Evolutionary conservation across 805 yeast species (phyloP).

Genomic region (Suhomyces kilbournensis): DNA sequence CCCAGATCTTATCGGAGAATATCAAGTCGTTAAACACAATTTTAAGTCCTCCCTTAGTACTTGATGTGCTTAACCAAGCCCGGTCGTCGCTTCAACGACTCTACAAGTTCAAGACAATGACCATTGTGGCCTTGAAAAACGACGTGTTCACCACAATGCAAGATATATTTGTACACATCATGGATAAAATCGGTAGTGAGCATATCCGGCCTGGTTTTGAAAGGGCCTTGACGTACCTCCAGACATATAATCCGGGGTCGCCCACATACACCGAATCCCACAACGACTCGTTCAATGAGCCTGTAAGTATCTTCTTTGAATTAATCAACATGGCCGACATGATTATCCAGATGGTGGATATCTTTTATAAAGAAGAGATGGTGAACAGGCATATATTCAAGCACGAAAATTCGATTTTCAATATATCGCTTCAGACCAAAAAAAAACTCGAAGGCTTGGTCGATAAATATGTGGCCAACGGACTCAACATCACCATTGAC

Average conservation of each 20-base stretch:
- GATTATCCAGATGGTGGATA: constrained; percentile 86
- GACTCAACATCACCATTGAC: constrained; percentile 87
- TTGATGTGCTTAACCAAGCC: constrained; percentile 67
- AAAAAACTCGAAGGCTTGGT: constrained; percentile 76
- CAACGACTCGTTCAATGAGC: constrained; percentile 57
- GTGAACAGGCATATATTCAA: constrained; percentile 55
- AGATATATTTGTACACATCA: constrained; percentile 64
- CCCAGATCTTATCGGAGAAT: constrained; percentile 72
- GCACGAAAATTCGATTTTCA: constrained; percentile 71
- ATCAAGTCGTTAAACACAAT: constrained; percentile 72
- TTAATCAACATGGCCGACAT: constrained; percentile 90
- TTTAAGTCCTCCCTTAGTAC: constrained; percentile 77
- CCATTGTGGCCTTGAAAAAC: constrained; percentile 31
- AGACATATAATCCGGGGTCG: constrained; percentile 63
- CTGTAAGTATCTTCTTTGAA: constrained; percentile 82
- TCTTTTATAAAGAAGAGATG: constrained; percentile 86
- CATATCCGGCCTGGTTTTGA: constrained; percentile 86
- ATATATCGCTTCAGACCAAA: constrained; percentile 74
- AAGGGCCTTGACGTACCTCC: constrained; percentile 68
- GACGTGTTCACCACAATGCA: constrained; percentile 43
- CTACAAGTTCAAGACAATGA: constrained; percentile 27
- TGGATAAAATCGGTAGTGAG: constrained; percentile 60
- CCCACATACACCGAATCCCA: constrained; percentile 26
- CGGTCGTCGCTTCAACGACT: constrained; percentile 61
- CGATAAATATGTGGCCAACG: constrained; percentile 89